phyloP scores from a whole-genome alignment of 805 yeast species.

The Kodamaea neixiangensis region DNA sequence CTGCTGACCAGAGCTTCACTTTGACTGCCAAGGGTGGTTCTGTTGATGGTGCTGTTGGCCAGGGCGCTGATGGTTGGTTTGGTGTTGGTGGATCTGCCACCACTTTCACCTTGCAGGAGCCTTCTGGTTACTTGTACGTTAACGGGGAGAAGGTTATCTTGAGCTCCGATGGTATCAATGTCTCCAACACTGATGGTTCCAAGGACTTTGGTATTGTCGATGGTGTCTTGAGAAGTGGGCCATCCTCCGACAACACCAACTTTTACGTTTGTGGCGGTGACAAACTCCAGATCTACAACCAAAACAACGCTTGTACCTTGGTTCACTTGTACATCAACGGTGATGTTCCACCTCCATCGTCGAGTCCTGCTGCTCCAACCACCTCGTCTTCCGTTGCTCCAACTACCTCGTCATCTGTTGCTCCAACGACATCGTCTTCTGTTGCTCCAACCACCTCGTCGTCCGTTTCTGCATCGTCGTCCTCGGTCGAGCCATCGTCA shows the following conservation, averaged over 20 bases:
- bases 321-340: conserved; percentile 21
- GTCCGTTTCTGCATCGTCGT: neutral
- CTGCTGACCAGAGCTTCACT: conserved; percentile 33
- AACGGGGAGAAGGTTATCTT: conserved; percentile 21
- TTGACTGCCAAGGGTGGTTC: conserved; percentile 29
- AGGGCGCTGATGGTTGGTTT: conserved; percentile 11
- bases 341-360: conserved; percentile 10
- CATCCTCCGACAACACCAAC: conserved; percentile 13
- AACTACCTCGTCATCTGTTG: conserved; percentile 5
- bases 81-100: conserved; percentile 15
- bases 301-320: conserved; percentile 21
- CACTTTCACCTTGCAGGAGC: conserved; percentile 27
- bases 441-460: neutral
- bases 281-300: conserved; percentile 13
- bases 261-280: conserved; percentile 29
- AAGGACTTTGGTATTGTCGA: conserved; percentile 29
- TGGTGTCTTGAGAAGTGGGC: conserved; percentile 27
- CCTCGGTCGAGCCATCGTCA: neutral
- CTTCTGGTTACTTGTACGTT: conserved; percentile 28
- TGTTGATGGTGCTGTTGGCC: conserved; percentile 22
- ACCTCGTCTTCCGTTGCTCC: conserved; percentile 8
- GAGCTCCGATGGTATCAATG: conserved; percentile 17
- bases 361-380: too few species aligned
- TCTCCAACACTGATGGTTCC: conserved; percentile 20
- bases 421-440: conserved; percentile 5